phyloP scores from a whole-genome alignment of 2,329 filamentous ascomycete genomes.

The Colletotrichum sp. region DNA sequence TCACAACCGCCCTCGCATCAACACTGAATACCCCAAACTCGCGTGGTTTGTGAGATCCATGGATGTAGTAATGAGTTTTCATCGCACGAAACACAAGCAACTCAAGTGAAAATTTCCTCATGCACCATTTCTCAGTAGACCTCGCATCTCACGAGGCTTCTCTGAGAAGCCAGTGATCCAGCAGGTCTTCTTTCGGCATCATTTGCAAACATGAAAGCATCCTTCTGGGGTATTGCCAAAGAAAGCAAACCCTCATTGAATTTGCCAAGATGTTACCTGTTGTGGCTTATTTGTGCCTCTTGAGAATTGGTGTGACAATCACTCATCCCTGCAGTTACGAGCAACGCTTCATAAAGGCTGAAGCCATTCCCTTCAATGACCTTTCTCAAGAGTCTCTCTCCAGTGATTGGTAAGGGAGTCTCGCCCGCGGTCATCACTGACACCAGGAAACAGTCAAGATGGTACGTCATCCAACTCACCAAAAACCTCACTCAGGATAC shows the following conservation, averaged over 20 bases:
- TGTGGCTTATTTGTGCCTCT: neutral
- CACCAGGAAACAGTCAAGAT: neutral
- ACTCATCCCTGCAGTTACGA: neutral
- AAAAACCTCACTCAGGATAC: neutral
- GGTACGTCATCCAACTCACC: neutral
- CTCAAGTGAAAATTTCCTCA: too few species aligned
- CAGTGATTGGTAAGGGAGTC: neutral
- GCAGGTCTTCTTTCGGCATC: neutral
- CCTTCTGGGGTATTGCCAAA: neutral
- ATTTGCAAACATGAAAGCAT: neutral
- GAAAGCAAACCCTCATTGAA: neutral
- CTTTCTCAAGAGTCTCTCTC: neutral
- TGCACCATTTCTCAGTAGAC: too few species aligned
- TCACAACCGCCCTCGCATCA: neutral
- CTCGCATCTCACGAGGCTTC: neutral
- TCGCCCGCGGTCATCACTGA: neutral
- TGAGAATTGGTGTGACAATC: neutral
- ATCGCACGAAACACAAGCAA: neutral
- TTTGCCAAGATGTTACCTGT: neutral
- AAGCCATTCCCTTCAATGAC: neutral
- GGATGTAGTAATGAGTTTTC: neutral
- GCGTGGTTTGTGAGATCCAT: neutral
- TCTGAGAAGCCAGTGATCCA: neutral
- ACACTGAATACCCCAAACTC: neutral
- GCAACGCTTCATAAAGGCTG: neutral